These are phyloP conservation scores for Leishmania tropica DNA, from an alignment of 208 protist genomes.

Conservation along the genomic window DNA sequence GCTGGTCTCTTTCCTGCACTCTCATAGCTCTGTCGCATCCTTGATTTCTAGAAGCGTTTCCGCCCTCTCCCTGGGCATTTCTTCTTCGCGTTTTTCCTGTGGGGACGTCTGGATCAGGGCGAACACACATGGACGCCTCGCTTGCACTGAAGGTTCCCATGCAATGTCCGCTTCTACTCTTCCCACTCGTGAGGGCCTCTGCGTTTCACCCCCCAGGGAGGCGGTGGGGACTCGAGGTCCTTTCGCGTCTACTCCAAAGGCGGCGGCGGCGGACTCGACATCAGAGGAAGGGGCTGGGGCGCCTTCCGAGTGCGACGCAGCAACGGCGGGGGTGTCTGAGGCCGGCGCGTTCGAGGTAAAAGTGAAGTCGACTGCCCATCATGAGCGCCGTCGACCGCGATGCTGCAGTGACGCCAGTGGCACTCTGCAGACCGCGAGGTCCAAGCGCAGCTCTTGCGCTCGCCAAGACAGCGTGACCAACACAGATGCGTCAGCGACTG, in stretches of 20 bases:
- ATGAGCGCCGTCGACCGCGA: neutral
- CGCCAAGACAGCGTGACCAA: neutral
- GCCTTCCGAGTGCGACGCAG: neutral
- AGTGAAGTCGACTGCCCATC: neutral
- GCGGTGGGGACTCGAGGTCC: neutral
- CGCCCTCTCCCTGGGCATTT: neutral
- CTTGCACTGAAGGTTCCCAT: neutral
- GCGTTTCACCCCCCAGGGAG: neutral
- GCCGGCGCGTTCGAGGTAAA: neutral
- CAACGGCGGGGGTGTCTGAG: neutral
- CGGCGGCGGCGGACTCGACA: neutral
- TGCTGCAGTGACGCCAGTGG: slow-evolving; percentile 2
- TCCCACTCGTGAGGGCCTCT: neutral
- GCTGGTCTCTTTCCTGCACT: no score
- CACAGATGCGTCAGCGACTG: neutral
- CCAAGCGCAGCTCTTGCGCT: neutral
- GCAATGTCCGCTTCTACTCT: neutral
- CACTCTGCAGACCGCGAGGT: slow-evolving; percentile 1
- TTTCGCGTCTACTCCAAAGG: neutral
- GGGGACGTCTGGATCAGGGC: neutral
- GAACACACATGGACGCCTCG: neutral
- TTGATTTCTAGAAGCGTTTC: neutral
- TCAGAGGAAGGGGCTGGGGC: neutral
- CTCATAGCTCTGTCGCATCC: neutral
- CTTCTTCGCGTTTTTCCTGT: neutral